Percentiles rank a stretch among this genome's conserved stretches.
phyloP scores from a whole-genome alignment of 306 rosid species.

The Carpinus viminea region DNA sequence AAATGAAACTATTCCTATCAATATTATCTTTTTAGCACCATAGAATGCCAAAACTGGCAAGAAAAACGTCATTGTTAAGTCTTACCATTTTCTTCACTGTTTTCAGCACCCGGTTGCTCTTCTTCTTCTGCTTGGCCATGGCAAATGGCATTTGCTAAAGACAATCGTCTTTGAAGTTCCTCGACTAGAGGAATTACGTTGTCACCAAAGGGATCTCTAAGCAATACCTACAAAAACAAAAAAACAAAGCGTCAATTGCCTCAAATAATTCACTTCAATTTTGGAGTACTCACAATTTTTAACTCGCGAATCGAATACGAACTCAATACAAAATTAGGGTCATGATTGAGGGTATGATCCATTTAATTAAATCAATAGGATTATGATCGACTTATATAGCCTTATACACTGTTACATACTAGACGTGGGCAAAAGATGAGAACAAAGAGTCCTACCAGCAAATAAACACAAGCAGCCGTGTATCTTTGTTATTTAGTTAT shows the following conservation, averaged over 20 bases:
- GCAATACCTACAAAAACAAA: slow-evolving; percentile 47
- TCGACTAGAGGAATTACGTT: slow-evolving; percentile 63
- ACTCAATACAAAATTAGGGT: no score
- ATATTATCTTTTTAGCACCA: slow-evolving; percentile 4
- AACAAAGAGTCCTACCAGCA: no score
- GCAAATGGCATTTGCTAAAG: slow-evolving; percentile 24
- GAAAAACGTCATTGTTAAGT: background rate
- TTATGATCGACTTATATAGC: no score
- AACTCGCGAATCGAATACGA: no score
- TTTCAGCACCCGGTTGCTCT: slow-evolving; percentile 43
- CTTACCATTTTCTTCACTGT: slow-evolving; percentile 56
- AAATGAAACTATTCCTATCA: background rate
- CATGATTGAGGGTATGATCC: no score
- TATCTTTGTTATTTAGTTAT: no score
- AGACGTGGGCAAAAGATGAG: no score
- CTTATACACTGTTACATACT: no score
- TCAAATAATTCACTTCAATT: background rate
- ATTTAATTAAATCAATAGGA: no score
- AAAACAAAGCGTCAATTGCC: background rate
- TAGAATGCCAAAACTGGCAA: background rate
- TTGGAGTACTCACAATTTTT: no score
- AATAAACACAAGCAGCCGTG: no score
- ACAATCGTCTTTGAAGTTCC: slow-evolving; percentile 65
- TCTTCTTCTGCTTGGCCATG: slow-evolving; percentile 60
- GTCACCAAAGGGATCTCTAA: slow-evolving; percentile 75